Percentiles rank a stretch among this genome's conserved stretches.
phyloP scores from a whole-genome alignment of 1,139 yeast species.

The Pichia sp. region DNA sequence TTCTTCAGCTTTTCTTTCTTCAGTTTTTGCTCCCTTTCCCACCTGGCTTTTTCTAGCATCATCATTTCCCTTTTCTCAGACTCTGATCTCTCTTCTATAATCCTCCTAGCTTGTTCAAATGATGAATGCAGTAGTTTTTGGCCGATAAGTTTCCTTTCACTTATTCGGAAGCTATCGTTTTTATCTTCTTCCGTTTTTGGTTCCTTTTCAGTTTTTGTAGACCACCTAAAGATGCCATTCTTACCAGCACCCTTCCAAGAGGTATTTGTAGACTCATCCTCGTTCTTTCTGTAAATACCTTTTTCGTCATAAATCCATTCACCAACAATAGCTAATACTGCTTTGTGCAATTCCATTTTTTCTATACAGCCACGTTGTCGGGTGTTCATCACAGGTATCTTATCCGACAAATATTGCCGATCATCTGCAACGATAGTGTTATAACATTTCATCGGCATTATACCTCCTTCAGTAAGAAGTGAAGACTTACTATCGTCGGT shows the following conservation, averaged over 20 bases:
- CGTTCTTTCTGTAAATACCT: constrained; percentile 7
- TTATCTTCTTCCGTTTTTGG: background rate
- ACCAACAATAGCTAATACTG: constrained; percentile 16
- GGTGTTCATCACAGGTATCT: constrained; percentile 14
- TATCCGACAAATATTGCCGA: constrained; percentile 14
- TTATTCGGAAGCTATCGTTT: background rate
- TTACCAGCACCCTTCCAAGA: constrained; percentile 1
- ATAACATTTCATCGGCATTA: constrained; percentile 17
- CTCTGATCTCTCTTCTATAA: constrained; percentile 16
- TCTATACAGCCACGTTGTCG: constrained; percentile 21
- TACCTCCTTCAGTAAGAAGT: constrained; percentile 6
- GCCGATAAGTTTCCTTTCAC: constrained; percentile 8
- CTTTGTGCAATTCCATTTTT: constrained; percentile 13
- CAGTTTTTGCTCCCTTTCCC: constrained; percentile 18
- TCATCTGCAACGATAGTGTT: constrained; percentile 15
- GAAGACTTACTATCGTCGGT: constrained; percentile 1
- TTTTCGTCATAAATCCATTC: constrained; percentile 27
- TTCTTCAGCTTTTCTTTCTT: constrained; percentile 10
- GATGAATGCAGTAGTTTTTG: constrained; percentile 15
- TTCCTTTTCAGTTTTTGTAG: constrained; percentile 11
- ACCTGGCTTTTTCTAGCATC: constrained; percentile 7
- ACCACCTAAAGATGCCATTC: constrained; percentile 18
- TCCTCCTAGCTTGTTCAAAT: constrained; percentile 10
- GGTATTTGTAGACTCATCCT: background rate
- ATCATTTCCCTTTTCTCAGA: constrained; percentile 10